These are phyloP conservation scores for Vigna trinervia DNA, from an alignment of 306 rosid species.

Conservation along the genomic window DNA sequence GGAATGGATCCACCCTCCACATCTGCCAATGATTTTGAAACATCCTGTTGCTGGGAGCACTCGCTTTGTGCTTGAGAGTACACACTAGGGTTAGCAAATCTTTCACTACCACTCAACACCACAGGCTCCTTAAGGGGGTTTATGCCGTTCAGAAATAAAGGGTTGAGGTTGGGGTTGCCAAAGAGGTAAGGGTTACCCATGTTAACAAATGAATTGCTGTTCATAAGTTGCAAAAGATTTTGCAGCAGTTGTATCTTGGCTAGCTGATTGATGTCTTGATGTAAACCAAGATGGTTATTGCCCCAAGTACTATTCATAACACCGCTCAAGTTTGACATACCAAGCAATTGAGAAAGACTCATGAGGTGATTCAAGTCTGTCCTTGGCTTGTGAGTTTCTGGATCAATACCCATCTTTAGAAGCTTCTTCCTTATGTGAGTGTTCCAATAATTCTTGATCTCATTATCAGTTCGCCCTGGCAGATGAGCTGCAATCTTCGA, in stretches of 20 bases:
- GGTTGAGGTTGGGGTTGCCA: slow-evolving; percentile 52
- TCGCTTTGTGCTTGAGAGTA: slow-evolving; percentile 42
- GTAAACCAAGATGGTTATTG: slow-evolving; percentile 55
- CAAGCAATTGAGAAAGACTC: slow-evolving; percentile 63
- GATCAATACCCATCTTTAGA: slow-evolving; percentile 83
- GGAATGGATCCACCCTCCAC: slow-evolving; percentile 43
- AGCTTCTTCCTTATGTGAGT: slow-evolving; percentile 86
- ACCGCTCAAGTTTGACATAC: slow-evolving; percentile 48
- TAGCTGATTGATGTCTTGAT: slow-evolving; percentile 64
- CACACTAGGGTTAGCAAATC: slow-evolving; percentile 43
- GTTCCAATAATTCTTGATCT: slow-evolving; percentile 92
- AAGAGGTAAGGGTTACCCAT: slow-evolving; percentile 44
- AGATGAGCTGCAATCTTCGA: slow-evolving; percentile 87
- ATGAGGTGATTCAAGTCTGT: slow-evolving; percentile 69
- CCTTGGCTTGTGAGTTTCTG: slow-evolving; percentile 89
- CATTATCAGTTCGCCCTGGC: slow-evolving; percentile 88
- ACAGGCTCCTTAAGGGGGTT: slow-evolving; percentile 41
- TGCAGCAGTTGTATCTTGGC: slow-evolving; percentile 70
- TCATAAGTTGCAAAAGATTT: slow-evolving; percentile 61
- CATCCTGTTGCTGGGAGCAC: slow-evolving; percentile 33
- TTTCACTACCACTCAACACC: slow-evolving; percentile 34
- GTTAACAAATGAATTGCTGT: slow-evolving; percentile 48
- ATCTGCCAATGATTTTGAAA: slow-evolving; percentile 47
- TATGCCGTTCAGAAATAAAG: slow-evolving; percentile 34
- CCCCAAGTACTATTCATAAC: slow-evolving; percentile 48